These are phyloP conservation scores for Eutypella sp. DNA, from an alignment of 2,329 filamentous ascomycete genomes.

Conservation along the genomic window DNA sequence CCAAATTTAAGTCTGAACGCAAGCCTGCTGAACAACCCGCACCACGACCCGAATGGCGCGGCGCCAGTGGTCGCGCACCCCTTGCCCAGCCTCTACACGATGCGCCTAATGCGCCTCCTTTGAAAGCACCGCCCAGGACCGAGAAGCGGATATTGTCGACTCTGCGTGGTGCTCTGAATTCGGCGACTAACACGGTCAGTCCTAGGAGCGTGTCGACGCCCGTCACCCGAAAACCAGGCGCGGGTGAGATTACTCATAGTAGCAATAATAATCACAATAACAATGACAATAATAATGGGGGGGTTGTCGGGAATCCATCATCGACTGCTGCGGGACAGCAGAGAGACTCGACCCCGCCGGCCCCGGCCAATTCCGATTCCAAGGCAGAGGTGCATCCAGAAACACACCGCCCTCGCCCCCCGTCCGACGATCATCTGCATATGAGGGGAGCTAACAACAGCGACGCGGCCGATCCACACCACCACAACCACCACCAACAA, in stretches of 20 bases:
- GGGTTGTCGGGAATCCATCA: conserved; percentile 26
- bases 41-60: conserved; percentile 62
- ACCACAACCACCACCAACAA: conserved; percentile 5
- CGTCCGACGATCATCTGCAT: conserved; percentile 2
- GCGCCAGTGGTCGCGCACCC: conserved; percentile 62
- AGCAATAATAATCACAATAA: too few relatives aligned
- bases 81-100: conserved; percentile 62
- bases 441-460: too few relatives aligned
- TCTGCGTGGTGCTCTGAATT: conserved; percentile 23
- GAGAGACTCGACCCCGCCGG: conserved; percentile 17
- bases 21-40: too few relatives aligned
- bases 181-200: conserved; percentile 22
- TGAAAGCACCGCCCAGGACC: conserved; percentile 50
- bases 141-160: conserved; percentile 36
- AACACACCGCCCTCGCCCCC: conserved; percentile 5
- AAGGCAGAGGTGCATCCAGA: conserved; percentile 27
- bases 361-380: conserved; percentile 16
- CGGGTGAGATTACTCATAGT: conserved; percentile 1
- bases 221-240: conserved; percentile 7
- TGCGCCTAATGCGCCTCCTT: conserved; percentile 49
- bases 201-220: conserved; percentile 30
- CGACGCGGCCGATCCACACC: not conserved
- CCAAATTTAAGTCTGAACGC: conserved; percentile 6
- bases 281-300: conserved; percentile 1
- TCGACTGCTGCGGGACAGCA: conserved; percentile 17